phyloP scores from a whole-genome alignment of 805 yeast species.

The Schwanniomyces sp. region DNA sequence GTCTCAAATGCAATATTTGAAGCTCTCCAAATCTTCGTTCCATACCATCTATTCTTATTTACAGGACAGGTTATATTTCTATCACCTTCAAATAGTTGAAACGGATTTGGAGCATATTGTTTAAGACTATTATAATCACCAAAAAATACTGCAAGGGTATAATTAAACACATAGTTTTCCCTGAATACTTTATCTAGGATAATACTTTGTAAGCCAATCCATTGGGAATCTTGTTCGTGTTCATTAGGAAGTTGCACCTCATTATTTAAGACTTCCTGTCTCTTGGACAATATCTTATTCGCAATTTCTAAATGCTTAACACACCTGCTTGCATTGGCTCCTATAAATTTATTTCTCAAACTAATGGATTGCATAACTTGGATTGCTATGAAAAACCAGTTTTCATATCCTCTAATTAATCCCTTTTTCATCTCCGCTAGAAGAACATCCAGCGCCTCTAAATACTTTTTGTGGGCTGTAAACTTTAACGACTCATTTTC shows the following conservation, averaged over 20 bases:
- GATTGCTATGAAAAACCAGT: constrained; percentile 41
- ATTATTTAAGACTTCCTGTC: background rate
- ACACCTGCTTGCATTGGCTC: constrained; percentile 21
- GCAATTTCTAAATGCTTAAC: constrained; percentile 35
- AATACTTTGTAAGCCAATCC: background rate
- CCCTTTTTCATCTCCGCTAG: constrained; percentile 17
- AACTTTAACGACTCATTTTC: constrained; percentile 16
- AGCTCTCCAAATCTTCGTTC: background rate
- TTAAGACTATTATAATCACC: constrained; percentile 25
- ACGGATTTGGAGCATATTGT: constrained; percentile 41
- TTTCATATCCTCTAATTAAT: constrained; percentile 26
- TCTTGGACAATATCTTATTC: constrained; percentile 26
- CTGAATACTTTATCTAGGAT: constrained; percentile 36
- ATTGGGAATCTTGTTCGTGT: constrained; percentile 14
- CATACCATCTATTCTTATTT: background rate
- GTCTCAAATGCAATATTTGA: constrained; percentile 6
- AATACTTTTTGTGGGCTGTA: constrained; percentile 18
- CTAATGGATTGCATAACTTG: constrained; percentile 28
- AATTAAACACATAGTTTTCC: constrained; percentile 46
- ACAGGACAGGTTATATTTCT: background rate
- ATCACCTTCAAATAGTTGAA: constrained; percentile 23
- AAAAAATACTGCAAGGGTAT: constrained; percentile 36
- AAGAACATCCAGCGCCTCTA: constrained; percentile 18
- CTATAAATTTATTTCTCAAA: constrained; percentile 33
- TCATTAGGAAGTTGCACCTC: constrained; percentile 1